Evolutionary conservation across 2,329 filamentous ascomycete species (phyloP), one percentile per base, ranked within the genome.

Genomic region (Fusarium heterosporum): DNA sequence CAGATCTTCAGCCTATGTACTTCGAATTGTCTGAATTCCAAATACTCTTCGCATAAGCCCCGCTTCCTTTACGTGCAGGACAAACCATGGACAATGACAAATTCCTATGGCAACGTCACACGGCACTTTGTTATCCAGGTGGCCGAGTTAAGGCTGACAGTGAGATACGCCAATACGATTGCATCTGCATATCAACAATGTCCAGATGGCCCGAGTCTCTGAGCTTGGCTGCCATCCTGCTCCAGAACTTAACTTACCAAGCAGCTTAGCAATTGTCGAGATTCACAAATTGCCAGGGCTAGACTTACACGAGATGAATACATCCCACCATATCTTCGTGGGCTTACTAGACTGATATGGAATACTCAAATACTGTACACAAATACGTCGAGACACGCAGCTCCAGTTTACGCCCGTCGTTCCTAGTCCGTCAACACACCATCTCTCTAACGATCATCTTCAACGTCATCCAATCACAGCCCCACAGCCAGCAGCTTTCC

Each of bases 391-490:
- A 68, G 51, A 61, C 49, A 54, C 55, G 56, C 52, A 50, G 51
- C 48, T 66, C 28, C 52, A 49, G 25, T 58, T 52, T 22, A 51
- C 41, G 29, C 53, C 57, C 64, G 68, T 57, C 53, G 52, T 61
- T 59, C 54, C 53, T 48, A 61, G 56, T 39, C 30, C 45, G 46
- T 56, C 65, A 46, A 61, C 51, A 36, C 65, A 57, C 41, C 45
- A 48, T 26, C 51, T 49, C 41, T 26, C 34, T 32, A 45, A 52
- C 53, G 57, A 56, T 64, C 58, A 47, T 69, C 45, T 59, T 65
- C 61, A 73, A 73, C 70, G 72, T 76, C 74, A 76, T 72, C 70
- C 64, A 72, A 72, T 65, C 60, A 59, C 61, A 39, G 57, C 67
- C 72, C 74, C 74, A 72, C 73, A 66, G 62, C 43, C 70, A 49